These are phyloP conservation scores for Chlorella sorokiniana DNA, from an alignment of 139 green algal genomes.

Conservation along the genomic window DNA sequence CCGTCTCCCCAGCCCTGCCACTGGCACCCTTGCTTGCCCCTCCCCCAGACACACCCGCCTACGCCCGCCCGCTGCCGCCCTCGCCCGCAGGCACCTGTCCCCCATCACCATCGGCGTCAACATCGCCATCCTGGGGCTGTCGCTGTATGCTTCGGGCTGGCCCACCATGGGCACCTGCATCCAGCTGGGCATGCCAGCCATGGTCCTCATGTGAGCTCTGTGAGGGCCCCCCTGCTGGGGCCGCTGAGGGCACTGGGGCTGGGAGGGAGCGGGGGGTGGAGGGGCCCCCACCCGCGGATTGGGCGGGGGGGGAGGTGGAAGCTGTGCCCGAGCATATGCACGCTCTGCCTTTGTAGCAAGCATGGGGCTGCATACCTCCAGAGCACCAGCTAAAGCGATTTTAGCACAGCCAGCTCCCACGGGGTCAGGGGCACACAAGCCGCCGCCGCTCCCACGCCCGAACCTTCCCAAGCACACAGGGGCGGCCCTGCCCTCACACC, in stretches of 20 bases:
- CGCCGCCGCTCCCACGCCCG: too few relatives aligned
- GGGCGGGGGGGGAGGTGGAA: too few relatives aligned
- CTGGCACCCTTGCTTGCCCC: neutral
- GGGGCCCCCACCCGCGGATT: too few relatives aligned
- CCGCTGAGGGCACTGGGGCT: neutral
- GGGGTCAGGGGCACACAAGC: too few relatives aligned
- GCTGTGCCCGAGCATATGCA: too few relatives aligned
- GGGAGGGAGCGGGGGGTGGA: neutral
- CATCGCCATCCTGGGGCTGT: slow-evolving; percentile 54
- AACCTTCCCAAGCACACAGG: too few relatives aligned
- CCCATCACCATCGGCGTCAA: slow-evolving; percentile 52
- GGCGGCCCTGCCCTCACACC: too few relatives aligned
- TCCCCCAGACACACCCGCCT: neutral
- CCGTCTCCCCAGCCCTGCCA: too few relatives aligned
- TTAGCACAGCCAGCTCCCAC: too few relatives aligned
- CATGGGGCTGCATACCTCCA: too few relatives aligned
- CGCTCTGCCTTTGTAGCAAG: too few relatives aligned
- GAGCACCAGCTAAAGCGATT: too few relatives aligned
- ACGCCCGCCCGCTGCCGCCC: neutral
- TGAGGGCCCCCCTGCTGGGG: neutral
- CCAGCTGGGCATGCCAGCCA: slow-evolving; percentile 63
- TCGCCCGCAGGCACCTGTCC: slow-evolving; percentile 21
- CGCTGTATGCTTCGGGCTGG: slow-evolving; percentile 38
- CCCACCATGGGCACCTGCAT: slow-evolving; percentile 53
- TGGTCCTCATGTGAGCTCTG: slow-evolving; percentile 50